Evolutionary conservation across 257 asterid species (phyloP), one percentile per base, ranked within the genome.

Genomic region (Gynochthodes officinalis): DNA sequence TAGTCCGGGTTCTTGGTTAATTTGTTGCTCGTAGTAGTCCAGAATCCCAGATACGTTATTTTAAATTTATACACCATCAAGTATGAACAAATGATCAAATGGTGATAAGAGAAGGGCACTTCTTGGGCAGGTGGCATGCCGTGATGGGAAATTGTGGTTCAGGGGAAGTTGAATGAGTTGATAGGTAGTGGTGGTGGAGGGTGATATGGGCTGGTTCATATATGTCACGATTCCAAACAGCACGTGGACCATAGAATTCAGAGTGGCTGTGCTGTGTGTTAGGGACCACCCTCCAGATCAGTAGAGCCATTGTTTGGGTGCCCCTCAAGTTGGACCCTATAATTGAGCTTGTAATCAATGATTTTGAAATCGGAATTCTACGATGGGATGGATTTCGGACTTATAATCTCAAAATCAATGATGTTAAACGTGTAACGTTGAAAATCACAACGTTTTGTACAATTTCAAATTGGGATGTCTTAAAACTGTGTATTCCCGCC

Each of bases 201-300:
- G 5, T 76, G 75, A 76, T 70, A 76, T 76, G 80, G 72, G 67
- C 43, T 40, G 0, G 23, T 54, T 54, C 80, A 63, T 53, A 64
- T 53, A 76, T 30, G 12, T 52, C 35, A 23, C 58, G 57, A 64
- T 27, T 19, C 67, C 64, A 21, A 33, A 18, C 19, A 27, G 43
- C 16, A 23, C 19, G 14, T 23, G 73, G 64, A 70, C 74, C 50
- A 2, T 70, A 43, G 53, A 35, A 11, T 39, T 35, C 21, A 14
- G 10, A 69, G 46, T 21, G 73, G 28, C 30, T 23, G 55, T 73
- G 37, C n/a, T 32, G 3, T 37, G n/a, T 49, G 42, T 7, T 59
- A 66, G 75, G 79, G 67, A 65, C 86, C 82, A 75, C 76, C 58
- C 73, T 75, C 76, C 61, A 42, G 64, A 54, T 72, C 59, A 54